Conservation (phyloP, 345 rosid genomes). For the Eucalyptus cloeziana region DNA sequence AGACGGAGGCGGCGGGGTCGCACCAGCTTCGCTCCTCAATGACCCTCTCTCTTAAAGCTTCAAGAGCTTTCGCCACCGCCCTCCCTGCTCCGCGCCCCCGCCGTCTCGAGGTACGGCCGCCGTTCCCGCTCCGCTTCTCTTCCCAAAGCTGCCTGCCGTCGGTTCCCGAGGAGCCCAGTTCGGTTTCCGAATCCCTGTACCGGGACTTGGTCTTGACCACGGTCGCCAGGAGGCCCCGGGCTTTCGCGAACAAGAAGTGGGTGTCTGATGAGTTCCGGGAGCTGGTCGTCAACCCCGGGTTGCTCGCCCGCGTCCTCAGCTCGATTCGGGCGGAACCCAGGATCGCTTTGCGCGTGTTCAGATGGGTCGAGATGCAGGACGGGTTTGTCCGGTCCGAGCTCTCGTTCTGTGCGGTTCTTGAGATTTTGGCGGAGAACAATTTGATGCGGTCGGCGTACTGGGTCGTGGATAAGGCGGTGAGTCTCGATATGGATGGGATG, state of each 20-base stretch:
- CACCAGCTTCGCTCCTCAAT: constrained; percentile 19
- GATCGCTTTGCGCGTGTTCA: constrained; percentile 41
- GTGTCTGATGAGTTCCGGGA: constrained; percentile 24
- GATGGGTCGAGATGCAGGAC: constrained; percentile 43
- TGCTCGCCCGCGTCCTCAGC: constrained; percentile 35
- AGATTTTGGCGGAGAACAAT: constrained; percentile 38
- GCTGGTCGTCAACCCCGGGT: constrained; percentile 29
- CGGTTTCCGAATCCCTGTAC: constrained; percentile 6
- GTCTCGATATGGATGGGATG: constrained; percentile 28
- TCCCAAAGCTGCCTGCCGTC: not conserved
- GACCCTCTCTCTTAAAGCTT: constrained; percentile 50
- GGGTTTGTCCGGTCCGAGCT: constrained; percentile 24
- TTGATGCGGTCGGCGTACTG: constrained; percentile 35
- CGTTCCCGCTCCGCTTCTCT: constrained; percentile 10
- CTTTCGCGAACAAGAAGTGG: constrained; percentile 26
- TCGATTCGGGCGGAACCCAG: constrained; percentile 35
- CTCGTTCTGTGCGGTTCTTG: constrained; percentile 32
- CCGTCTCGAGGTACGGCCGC: constrained; percentile 12
- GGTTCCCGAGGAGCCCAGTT: not conserved
- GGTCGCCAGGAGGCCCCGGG: constrained; percentile 13
- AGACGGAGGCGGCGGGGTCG: not conserved
- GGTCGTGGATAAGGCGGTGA: constrained; percentile 39
- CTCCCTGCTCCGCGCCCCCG: not conserved
- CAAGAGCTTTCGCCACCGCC: constrained; percentile 29
- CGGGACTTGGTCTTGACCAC: constrained; percentile 35